Percentiles rank a stretch among this genome's conserved stretches.
Conservation (phyloP, 805 yeast genomes). For the Teunomyces atbi region DNA sequence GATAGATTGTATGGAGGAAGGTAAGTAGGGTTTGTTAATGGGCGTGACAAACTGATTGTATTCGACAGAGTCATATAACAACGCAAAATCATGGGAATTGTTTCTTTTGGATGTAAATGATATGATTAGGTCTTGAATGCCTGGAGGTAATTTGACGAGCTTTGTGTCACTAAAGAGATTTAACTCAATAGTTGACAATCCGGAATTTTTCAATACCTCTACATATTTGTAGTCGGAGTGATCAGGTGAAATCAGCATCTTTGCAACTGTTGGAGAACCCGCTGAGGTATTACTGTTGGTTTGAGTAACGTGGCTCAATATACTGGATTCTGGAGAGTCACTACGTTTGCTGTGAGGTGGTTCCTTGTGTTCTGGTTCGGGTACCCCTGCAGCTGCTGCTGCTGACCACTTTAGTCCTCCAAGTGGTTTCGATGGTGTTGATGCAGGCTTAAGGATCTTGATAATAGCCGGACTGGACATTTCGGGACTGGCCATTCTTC, state of each 20-base stretch:
- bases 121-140: conserved; percentile 41
- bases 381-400: conserved; percentile 47
- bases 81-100: conserved; percentile 17
- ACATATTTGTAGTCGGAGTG: conserved; percentile 12
- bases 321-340: conserved; percentile 1
- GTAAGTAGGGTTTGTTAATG: conserved; percentile 36
- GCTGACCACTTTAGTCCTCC: conserved; percentile 58
- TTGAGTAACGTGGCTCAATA: background rate
- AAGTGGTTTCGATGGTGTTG: conserved; percentile 51
- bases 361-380: conserved; percentile 6
- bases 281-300: background rate
- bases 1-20: conserved; percentile 17
- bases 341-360: conserved; percentile 2
- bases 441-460: conserved; percentile 52
- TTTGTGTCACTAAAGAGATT: conserved; percentile 34
- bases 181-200: conserved; percentile 28
- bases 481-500: conserved; percentile 21
- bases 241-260: conserved; percentile 2
- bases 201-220: conserved; percentile 30
- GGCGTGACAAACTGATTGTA: conserved; percentile 27
- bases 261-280: background rate
- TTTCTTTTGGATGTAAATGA: conserved; percentile 36
- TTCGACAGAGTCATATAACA: conserved; percentile 20
- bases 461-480: conserved; percentile 38
- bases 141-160: conserved; percentile 38